Evolutionary conservation across 1,139 yeast species (phyloP), one percentile per base, ranked within the genome.

Genomic region (Pneumocystis oryctolagi): DNA sequence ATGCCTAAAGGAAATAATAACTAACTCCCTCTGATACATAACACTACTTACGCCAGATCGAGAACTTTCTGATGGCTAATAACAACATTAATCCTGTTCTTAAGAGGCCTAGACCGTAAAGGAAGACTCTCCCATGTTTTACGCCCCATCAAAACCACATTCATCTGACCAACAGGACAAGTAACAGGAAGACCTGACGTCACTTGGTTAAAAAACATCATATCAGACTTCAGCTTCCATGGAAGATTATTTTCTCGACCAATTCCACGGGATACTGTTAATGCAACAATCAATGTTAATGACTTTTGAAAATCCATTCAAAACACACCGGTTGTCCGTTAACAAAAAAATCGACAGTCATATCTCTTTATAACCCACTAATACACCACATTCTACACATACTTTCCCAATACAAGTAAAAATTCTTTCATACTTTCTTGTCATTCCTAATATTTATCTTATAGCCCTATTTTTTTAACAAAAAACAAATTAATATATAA

Each of bases 51-150:
- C 58, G 60, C 63, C 12, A 56, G 58, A 58, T 62, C 72, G 61
- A 31, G 64, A 64, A 35, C 69, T 64, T 62, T 28, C 9, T 62
- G 69, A 60, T 90, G 76, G 4, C 95, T 85, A 25, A 92, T 75
- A 0, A 92, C 82, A 12, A 90, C 82, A 72, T 94, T 94, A 59
- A 83, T 67, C 64, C 99, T 79, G 62, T 79, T 82, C 1, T 85
- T 84, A 61, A 92, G 78, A 0, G 99, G 99, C 67, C 96, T 78
- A 74, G 89, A 92, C 71, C 80, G 84, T 0, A 74, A 66, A 0
- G 98, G 98, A 60, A 92, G 89, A 8, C 96, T 87, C 53, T 89
- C 94, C 96, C 97, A 92, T 0, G 98, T 92, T 71, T 84, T 86
- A 64, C 97, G 79, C 5, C 99, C 99, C 99, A 94, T 92, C 9